These are phyloP conservation scores for Casuarina cunninghamiana DNA, from an alignment of 306 rosid genomes.

Conservation along the genomic window DNA sequence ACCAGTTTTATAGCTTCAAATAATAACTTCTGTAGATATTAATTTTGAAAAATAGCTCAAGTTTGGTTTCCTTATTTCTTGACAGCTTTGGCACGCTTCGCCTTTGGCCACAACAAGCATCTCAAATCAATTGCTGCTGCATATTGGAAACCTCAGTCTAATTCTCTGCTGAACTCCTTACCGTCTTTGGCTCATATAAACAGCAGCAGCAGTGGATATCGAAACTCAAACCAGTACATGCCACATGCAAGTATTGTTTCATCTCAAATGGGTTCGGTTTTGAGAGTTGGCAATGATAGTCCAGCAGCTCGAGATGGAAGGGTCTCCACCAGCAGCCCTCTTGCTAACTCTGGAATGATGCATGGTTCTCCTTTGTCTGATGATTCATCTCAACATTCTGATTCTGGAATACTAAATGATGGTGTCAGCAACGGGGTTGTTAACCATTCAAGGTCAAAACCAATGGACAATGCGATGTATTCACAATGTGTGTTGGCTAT, in stretches of 20 bases:
- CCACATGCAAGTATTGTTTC: constrained; percentile 66
- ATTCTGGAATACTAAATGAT: constrained; percentile 86
- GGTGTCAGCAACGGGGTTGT: constrained; percentile 79
- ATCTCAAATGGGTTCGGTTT: constrained; percentile 81
- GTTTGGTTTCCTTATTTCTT: constrained; percentile 13
- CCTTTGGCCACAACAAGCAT: constrained; percentile 94
- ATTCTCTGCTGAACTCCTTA: constrained; percentile 69
- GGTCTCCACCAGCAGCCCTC: constrained; percentile 89
- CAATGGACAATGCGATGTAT: constrained; percentile 72
- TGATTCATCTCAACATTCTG: constrained; percentile 89
- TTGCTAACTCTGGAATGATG: constrained; percentile 76
- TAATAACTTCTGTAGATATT: background rate
- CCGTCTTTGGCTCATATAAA: constrained; percentile 75
- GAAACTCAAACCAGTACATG: constrained; percentile 52
- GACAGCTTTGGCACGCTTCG: constrained; percentile 87
- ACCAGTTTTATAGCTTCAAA: background rate
- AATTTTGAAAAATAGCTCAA: constrained; percentile 15
- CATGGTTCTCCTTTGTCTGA: constrained; percentile 96
- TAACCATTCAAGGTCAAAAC: constrained; percentile 61
- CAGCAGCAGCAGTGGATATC: constrained; percentile 49
- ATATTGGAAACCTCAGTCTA: constrained; percentile 88
- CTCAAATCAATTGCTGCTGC: constrained; percentile 93
- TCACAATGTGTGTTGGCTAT: constrained; percentile 84
- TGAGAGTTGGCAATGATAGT: constrained; percentile 75
- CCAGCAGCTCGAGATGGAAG: constrained; percentile 69